Conservation (phyloP, 345 rosid genomes). For the Ceriops zippeliana region DNA sequence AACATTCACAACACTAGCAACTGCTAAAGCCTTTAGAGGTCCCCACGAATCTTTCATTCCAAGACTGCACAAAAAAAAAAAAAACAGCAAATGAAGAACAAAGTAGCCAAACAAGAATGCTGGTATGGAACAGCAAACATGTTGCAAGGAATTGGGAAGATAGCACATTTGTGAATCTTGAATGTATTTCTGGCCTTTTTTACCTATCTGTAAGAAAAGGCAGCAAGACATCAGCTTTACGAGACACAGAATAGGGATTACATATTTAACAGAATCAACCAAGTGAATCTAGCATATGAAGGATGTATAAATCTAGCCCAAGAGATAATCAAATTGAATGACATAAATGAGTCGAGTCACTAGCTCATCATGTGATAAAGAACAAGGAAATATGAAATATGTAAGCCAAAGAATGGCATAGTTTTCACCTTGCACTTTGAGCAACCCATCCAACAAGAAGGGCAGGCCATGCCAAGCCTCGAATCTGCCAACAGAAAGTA, state of each 20-base stretch:
- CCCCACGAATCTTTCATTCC: constrained; percentile 99
- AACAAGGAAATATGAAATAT: background rate
- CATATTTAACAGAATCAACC: background rate
- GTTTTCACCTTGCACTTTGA: constrained; percentile 86
- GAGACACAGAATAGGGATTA: background rate
- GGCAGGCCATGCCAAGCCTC: constrained; percentile 95
- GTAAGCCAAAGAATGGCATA: background rate
- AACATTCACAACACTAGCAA: constrained; percentile 68
- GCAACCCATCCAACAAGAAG: constrained; percentile 86
- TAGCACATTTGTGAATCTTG: background rate
- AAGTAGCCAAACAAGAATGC: background rate
- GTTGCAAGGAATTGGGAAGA: background rate
- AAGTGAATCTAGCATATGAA: background rate
- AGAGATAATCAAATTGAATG: background rate
- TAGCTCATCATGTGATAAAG: background rate
- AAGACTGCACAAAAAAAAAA: constrained; percentile 47
- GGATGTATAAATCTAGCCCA: background rate
- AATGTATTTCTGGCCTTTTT: background rate
- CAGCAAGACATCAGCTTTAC: background rate
- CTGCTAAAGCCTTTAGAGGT: constrained; percentile 80
- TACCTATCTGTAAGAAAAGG: background rate
- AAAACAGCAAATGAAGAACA: background rate
- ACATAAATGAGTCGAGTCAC: background rate
- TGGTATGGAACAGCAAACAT: background rate
- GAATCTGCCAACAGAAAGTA: constrained; percentile 46